Base-by-base conservation (phyloP, 169 alveolate species). In the Plasmodium reichenowi region DNA sequence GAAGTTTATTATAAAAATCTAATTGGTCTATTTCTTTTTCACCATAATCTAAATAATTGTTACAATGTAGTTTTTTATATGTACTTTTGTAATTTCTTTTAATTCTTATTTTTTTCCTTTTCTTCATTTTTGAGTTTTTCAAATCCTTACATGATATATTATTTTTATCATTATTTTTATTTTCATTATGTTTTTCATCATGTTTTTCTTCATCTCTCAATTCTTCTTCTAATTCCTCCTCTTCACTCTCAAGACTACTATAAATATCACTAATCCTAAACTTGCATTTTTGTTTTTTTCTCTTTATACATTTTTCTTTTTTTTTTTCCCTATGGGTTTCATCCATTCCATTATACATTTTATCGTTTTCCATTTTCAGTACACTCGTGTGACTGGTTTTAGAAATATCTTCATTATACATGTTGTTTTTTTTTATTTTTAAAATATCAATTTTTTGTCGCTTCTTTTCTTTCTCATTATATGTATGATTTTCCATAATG, bases 201-300 rank as follows among this genome's bases (percentile, higher is more conserved):
- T 26, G 38, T 26, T 26, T 26, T 26, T 26, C 38, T 26, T 26
- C 67, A 15, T 43, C 78, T 0, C 15, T 22, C 15, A 60, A n/a
- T 60, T 60, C 32, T 24, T 62, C 48, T 52, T 76, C 74, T 9
- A 15, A 62, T 10, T 83, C 83, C 38, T 83, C 91, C 63, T 83
- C 85, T 4, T 74, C 85, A 62, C 91, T 83, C 32, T 67, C 91
- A 83, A 83, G 85, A 29, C 83, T 68, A 45, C 91, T 83, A 83
- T 68, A 83, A 54, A 83, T 67, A 24, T 83, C 91, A 48, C 85
- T 68, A 2, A 83, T 43, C 47, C 50, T 68, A 68, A 83, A 68
- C 26, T 58, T 56, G 0, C 32, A 56, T 62, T 10, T 68, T 12
- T 15, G 15, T 15, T 2, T 71, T 8, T 54, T 17, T n/a, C 24